A percentile compares a stretch with the other conserved stretches of the same genome.
These are phyloP conservation scores for Globisporangium paddicum DNA, from an alignment of 352 stramenopile genomes.

Conservation along the genomic window DNA sequence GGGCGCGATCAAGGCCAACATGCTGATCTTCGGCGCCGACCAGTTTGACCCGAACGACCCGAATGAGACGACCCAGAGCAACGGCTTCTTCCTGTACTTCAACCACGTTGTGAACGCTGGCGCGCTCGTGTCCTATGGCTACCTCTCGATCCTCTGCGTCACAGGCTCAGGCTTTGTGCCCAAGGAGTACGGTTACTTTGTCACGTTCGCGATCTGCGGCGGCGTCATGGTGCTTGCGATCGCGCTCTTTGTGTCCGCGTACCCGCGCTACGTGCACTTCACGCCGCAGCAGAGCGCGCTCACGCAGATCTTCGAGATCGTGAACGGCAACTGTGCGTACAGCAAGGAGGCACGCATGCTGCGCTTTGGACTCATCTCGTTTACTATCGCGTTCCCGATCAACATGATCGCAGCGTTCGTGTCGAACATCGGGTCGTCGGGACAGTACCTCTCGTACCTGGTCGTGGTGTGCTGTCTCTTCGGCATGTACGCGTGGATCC, in stretches of 20 bases:
- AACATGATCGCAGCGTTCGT: slow-evolving; percentile 79
- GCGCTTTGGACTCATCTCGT: slow-evolving; percentile 69
- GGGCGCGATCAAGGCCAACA: slow-evolving; percentile 83
- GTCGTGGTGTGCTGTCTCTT: slow-evolving; percentile 61
- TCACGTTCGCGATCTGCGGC: slow-evolving; percentile 79
- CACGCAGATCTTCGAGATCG: slow-evolving; percentile 67
- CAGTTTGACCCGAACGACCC: slow-evolving; percentile 85
- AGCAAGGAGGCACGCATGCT: slow-evolving; percentile 77
- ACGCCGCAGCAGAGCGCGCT: slow-evolving; percentile 68
- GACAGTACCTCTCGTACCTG: slow-evolving; percentile 73
- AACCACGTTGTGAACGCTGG: slow-evolving; percentile 92
- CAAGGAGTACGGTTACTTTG: slow-evolving; percentile 86
- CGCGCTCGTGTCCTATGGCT: slow-evolving; percentile 88
- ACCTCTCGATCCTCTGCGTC: slow-evolving; percentile 87
- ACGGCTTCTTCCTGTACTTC: slow-evolving; percentile 91
- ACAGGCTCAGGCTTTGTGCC: slow-evolving; percentile 72
- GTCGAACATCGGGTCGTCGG: slow-evolving; percentile 38
- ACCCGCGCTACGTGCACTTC: slow-evolving; percentile 69
- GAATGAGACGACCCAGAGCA: slow-evolving; percentile 73
- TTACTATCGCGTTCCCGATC: slow-evolving; percentile 53
- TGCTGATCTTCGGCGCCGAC: slow-evolving; percentile 84
- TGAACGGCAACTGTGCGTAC: slow-evolving; percentile 71
- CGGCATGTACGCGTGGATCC: slow-evolving; percentile 82
- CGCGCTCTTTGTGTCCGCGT: slow-evolving; percentile 54
- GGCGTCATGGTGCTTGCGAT: slow-evolving; percentile 83